A percentile compares a stretch with the other conserved stretches of the same genome.
These are phyloP conservation scores for Echria macrotheca DNA, from an alignment of 495 filamentous ascomycete species.

Conservation along the genomic window DNA sequence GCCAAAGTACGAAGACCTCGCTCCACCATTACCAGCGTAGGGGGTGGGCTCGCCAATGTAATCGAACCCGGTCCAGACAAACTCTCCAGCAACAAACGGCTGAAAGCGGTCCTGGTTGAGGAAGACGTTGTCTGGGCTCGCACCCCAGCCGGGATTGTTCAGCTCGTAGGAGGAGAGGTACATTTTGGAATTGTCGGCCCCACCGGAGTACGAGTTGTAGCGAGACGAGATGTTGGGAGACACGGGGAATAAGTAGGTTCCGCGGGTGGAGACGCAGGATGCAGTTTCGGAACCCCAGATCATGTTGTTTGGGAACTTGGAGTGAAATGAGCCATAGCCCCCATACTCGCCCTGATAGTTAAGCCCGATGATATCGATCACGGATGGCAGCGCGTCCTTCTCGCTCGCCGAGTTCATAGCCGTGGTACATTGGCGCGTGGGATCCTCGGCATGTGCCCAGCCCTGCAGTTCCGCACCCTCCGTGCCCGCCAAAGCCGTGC, in stretches of 20 bases:
- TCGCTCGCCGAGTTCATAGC: constrained; percentile 36
- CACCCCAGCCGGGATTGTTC: constrained; percentile 35
- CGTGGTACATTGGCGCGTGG: constrained; percentile 33
- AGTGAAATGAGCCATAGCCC: constrained; percentile 27
- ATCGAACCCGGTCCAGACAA: constrained; percentile 49
- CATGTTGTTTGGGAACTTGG: constrained; percentile 38
- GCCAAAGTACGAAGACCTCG: constrained; percentile 45
- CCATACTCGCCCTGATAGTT: constrained; percentile 45
- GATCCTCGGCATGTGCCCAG: constrained; percentile 37
- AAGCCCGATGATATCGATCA: constrained; percentile 38
- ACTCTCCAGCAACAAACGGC: constrained; percentile 44
- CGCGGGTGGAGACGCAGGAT: constrained; percentile 38
- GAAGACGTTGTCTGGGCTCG: constrained; percentile 45
- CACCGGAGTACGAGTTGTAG: too few species aligned
- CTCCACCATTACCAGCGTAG: constrained; percentile 27
- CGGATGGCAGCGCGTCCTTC: constrained; percentile 24
- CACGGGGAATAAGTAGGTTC: constrained; percentile 47
- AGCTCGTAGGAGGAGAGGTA: constrained; percentile 46
- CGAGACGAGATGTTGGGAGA: too few species aligned
- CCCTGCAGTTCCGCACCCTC: constrained; percentile 27
- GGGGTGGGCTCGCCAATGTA: constrained; percentile 49
- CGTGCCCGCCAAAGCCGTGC: constrained; percentile 14
- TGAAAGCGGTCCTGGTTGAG: constrained; percentile 34
- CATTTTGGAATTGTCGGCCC: too few species aligned
- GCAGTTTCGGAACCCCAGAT: constrained; percentile 41